Base-by-base conservation (phyloP, 805 yeast species). In the Teunomyces funiuensis region DNA sequence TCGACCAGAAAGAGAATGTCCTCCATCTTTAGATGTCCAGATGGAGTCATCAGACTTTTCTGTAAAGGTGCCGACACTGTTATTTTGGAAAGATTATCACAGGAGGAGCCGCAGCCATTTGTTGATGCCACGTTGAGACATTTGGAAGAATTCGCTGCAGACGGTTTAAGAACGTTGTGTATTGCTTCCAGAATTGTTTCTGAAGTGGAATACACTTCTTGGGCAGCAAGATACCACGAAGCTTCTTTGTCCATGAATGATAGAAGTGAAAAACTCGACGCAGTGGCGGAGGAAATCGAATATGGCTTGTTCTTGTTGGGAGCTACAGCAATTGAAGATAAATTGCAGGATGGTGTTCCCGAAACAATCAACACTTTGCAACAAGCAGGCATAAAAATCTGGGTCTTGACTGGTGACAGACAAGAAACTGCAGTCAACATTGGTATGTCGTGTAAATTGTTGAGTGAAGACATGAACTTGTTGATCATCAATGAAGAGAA, bases 1-100 rank as follows among this genome's bases (percentile, higher is more conserved):
- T 91, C 98, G 1, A 91, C 99, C 0, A 79, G 99, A 65, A 93
- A 93, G 65, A 80, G 99, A 68, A 93, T 93, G 99, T 86, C 96
- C 39, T 93, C 97, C 0, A 81, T 93, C 37, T 86, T 89, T 64
- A 74, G 95, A 57, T 85, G 95, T 53, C 98, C 99, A 0, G 98
- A 93, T 69, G 97, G 97, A 1, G 71, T 82, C 13, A 87, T 93
- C 37, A 75, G 95, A 45, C 66, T 93, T 31, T 89, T 86, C 57
- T 89, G 96, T 59, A 93, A 93, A 62, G 99, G 99, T 57, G 99
- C 99, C 4, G 99, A 93, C 60, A 88, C 96, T 15, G 99, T 93
- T 1, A 89, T 93, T 44, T 66, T 91, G 49, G 97, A 90, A 61
- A 79, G 99, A 51, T 70, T 93, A 27, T 73, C 81, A 0, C 73